A percentile compares a stretch with the other conserved stretches of the same genome.
Conservation (phyloP, 495 filamentous ascomycete species). For the Penicillium turbatum region DNA sequence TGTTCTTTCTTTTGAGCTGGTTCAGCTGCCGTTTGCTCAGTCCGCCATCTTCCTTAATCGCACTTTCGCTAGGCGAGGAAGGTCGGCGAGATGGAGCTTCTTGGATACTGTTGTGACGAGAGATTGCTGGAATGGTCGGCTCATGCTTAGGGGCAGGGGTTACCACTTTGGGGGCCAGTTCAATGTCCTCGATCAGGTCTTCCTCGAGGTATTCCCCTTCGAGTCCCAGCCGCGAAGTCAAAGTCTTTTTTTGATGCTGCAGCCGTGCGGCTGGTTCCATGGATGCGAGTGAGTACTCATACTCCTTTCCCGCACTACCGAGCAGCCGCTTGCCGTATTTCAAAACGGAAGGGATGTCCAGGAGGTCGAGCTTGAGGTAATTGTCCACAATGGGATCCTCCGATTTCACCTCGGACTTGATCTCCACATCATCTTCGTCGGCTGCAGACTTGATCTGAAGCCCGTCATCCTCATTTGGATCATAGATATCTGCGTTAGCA, state of each 20-base stretch:
- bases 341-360: slow-evolving; percentile 76
- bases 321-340: slow-evolving; percentile 76
- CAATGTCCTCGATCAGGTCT: slow-evolving; percentile 64
- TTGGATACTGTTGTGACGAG: slow-evolving; percentile 45
- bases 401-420: slow-evolving; percentile 42
- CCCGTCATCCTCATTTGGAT: slow-evolving; percentile 73
- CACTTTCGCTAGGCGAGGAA: slow-evolving; percentile 48
- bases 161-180: slow-evolving; percentile 44
- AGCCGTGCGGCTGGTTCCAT: slow-evolving; percentile 78
- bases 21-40: slow-evolving; percentile 91
- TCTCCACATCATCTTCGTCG: slow-evolving; percentile 42
- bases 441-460: slow-evolving; percentile 50
- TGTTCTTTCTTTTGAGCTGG: slow-evolving; percentile 86
- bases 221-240: slow-evolving; percentile 78
- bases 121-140: slow-evolving; percentile 29
- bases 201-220: slow-evolving; percentile 81
- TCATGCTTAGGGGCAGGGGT: slow-evolving; percentile 48
- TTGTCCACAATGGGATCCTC: slow-evolving; percentile 40
- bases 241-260: slow-evolving; percentile 80
- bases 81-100: slow-evolving; percentile 38
- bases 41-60: slow-evolving; percentile 59
- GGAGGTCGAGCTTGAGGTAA: slow-evolving; percentile 63
- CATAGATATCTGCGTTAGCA: slow-evolving; percentile 79
- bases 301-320: slow-evolving; percentile 76
- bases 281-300: slow-evolving; percentile 72